Evolutionary conservation across 2,329 filamentous ascomycete species (phyloP).

Genomic region (Epichloe baconii): DNA sequence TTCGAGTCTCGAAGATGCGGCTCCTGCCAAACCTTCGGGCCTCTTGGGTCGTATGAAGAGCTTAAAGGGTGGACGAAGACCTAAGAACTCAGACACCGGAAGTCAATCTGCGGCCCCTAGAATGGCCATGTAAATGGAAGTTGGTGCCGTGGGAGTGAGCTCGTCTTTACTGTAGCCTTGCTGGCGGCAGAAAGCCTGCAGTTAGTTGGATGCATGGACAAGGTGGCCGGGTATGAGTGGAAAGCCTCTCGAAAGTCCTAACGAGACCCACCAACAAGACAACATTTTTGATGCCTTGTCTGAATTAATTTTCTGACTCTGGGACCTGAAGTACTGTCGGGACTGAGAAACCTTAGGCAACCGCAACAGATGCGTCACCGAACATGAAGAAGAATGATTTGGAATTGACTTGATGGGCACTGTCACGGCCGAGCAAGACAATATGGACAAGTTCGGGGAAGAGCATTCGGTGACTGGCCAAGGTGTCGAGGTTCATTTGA

Average conservation of each 20-base stretch:
- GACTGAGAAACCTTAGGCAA: too few species aligned
- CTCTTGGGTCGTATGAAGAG: slow-evolving; percentile 73
- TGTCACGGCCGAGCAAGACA: neutral
- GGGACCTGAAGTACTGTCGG: neutral
- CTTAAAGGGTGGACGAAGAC: slow-evolving; percentile 53
- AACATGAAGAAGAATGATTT: neutral
- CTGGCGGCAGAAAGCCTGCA: neutral
- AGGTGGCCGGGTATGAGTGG: neutral
- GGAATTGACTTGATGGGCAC: neutral
- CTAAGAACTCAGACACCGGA: slow-evolving; percentile 17
- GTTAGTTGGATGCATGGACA: neutral
- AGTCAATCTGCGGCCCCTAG: slow-evolving; percentile 15
- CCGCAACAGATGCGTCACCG: neutral
- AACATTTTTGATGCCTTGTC: neutral
- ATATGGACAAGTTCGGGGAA: neutral
- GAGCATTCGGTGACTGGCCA: neutral
- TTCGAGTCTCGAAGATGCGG: slow-evolving; percentile 25
- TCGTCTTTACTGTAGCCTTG: neutral
- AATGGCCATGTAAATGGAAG: slow-evolving; percentile 25
- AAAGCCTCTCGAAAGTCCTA: neutral
- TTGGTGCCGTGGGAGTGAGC: slow-evolving; percentile 7
- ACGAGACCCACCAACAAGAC: too few species aligned
- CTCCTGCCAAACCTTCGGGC: slow-evolving; percentile 38
- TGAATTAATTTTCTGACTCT: too few species aligned
- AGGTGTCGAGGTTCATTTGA: neutral